Base-by-base conservation (phyloP, 2,329 filamentous ascomycete genomes). In the Corynespora cassiicola region DNA sequence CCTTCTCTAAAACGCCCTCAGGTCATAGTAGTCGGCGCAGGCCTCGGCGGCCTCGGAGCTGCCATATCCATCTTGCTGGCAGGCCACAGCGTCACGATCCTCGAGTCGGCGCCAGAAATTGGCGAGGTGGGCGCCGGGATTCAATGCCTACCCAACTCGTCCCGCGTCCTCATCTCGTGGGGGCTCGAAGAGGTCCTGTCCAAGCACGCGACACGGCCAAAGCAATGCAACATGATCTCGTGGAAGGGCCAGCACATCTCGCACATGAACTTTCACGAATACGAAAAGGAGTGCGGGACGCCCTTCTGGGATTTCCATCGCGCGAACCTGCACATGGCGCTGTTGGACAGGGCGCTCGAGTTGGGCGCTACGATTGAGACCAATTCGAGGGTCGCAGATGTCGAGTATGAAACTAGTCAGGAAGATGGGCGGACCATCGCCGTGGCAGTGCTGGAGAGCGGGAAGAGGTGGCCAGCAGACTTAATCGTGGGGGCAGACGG, bases 281-380 rank as follows among this genome's bases (percentile, higher is more conserved):
- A 68, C 31, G 51, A 52, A 7, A 42, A 53, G 11, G 58, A 66
- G 16, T 60, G 57, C 4, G 69, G 70, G 3, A 69, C 65, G 18
- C 75, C 69, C 16, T 81, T 79, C 48, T 76, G 75, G 62, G 77
- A 80, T 46, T 80, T 81, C 25, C 78, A 81, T 48, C 71, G 78
- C 7, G 75, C 77, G 2, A 74, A 78, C 42, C 52, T 81, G 14
- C 78, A 81, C 25, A 64, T 59, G 21, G 72, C 69, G 25, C 61
- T 81, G 5, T 50, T 80, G 2, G 65, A 73, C 3, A 57, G 76
- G 22, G 76, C 76, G 4, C 36, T 66, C 3, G 72, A 77, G 38
- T 59, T 81, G 1, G 79, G 79, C 0, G 76, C 70, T 0, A 58
- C 54, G 8, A 47, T 81, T n/a, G 64, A 68, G 11, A 73, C 72